Evolutionary conservation across 2,329 filamentous ascomycete genomes (phyloP), one percentile per base, ranked within the genome.

Genomic region (Sarocladiaceae sp.): DNA sequence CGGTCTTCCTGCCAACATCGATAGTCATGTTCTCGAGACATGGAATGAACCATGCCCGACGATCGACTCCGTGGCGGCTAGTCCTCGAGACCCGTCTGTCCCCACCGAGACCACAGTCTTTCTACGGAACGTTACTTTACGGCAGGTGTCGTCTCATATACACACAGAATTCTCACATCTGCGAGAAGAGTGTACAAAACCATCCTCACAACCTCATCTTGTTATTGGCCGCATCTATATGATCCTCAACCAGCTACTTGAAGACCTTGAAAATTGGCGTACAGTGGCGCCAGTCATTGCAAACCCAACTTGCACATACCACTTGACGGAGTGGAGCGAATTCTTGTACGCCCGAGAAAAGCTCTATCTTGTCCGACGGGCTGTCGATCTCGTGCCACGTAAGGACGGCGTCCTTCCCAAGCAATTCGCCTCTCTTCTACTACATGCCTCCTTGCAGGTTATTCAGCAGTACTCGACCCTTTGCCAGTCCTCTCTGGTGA

Each of bases 241-340:
- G 29, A 33, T 15, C 10, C 29, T 33, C 15, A 33, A 33, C 29
- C 29, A 33, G 15, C 15, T 33, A 15, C 29, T 33, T 15, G 29
- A 33, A 15, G 29, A 33, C 15, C 29, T 33, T 33, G 29, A 33
- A 33, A 26, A 54, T 2, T 75, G 71, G 71, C 64, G 71, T 1
- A 52, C 53, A 0, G 58, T 55, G 0, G 61, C 63, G 0, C 71
- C 71, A 0, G 20, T 62, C 0, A 71, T 68, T 28, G 53, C 57
- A 1, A 54, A 58, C 1, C 70, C 71, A 0, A 59, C 58, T 4
- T 68, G 66, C 15, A 59, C 76, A 0, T 77, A 74, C 36, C 67
- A 76, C 51, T 64, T 63, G 4, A 61, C 66, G 11, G 69, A 71
- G 20, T 77, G 71, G 71, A 73, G 73, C 33, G 72, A 76, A 36